phyloP scores from a whole-genome alignment of 805 yeast species.

The Jamesozyma hellenica region DNA sequence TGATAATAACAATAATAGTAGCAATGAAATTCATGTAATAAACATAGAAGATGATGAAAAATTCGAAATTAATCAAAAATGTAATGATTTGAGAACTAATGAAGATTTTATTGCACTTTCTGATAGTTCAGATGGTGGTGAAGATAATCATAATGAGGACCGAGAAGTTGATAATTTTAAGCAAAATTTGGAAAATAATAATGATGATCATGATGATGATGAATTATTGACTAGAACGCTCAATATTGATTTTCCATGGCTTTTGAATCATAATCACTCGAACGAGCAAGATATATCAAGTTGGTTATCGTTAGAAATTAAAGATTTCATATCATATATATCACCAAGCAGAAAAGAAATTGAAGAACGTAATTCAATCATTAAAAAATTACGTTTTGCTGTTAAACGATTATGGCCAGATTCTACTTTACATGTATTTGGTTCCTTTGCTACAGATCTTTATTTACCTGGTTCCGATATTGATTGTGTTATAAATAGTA shows the following conservation, averaged over 20 bases:
- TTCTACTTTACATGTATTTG: conserved; percentile 77
- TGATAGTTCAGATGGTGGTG: conserved; percentile 19
- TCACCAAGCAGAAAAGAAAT: conserved; percentile 77
- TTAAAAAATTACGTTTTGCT: conserved; percentile 47
- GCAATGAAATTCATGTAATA: background rate
- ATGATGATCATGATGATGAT: background rate
- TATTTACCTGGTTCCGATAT: conserved; percentile 95
- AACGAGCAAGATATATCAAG: conserved; percentile 68
- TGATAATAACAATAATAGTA: no score
- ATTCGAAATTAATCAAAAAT: background rate
- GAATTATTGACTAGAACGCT: conserved; percentile 2
- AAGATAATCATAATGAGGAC: conserved; percentile 6
- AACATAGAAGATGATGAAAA: conserved; percentile 2
- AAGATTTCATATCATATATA: conserved; percentile 73
- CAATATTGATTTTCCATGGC: conserved; percentile 52
- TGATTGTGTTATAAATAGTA: conserved; percentile 77
- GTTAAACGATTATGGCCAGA: conserved; percentile 60
- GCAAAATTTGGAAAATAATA: background rate
- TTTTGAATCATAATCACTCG: conserved; percentile 65
- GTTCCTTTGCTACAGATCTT: conserved; percentile 87
- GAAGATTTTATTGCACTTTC: conserved; percentile 36
- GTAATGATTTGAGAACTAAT: conserved; percentile 29
- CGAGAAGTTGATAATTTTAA: conserved; percentile 2
- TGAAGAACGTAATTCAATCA: conserved; percentile 51
- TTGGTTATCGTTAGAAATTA: conserved; percentile 80